Conservation (phyloP, 352 stramenopile genomes). For the Pythium plurisporium region DNA sequence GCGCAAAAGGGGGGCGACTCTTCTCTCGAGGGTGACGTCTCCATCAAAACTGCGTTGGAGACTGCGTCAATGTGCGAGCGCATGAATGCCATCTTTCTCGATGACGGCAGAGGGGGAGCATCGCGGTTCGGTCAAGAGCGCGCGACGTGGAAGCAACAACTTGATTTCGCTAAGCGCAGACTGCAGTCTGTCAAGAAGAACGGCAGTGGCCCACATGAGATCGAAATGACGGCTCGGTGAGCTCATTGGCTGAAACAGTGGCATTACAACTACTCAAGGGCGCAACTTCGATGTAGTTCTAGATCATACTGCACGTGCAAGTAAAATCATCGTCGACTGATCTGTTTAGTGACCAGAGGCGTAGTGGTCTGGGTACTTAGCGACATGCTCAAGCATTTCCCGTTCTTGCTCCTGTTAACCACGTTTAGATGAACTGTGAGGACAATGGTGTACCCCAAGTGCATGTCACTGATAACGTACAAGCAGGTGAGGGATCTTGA, state of each 20-base stretch:
- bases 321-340: neutral
- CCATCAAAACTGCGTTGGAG: slow-evolving; percentile 14
- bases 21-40: neutral
- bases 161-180: slow-evolving; percentile 63
- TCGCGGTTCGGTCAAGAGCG: slow-evolving; percentile 16
- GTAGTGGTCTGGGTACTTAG: slow-evolving; percentile 94
- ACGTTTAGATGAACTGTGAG: no score
- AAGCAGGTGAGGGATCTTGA: slow-evolving; percentile 91
- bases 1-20: slow-evolving; percentile 19
- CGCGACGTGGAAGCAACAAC: slow-evolving; percentile 39
- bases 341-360: slow-evolving; percentile 32
- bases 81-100: slow-evolving; percentile 57
- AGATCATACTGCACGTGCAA: neutral
- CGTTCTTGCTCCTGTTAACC: slow-evolving; percentile 86
- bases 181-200: slow-evolving; percentile 15
- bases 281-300: neutral
- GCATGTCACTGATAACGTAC: slow-evolving; percentile 25
- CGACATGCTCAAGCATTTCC: slow-evolving; percentile 87
- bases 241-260: neutral
- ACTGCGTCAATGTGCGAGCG: slow-evolving; percentile 33
- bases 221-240: slow-evolving; percentile 22
- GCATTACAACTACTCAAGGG: neutral
- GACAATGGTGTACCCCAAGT: no score
- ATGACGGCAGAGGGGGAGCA: slow-evolving; percentile 18
- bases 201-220: neutral